Conservation (phyloP, 78 protist genomes). For the Mantamonas sphyraenae region DNA sequence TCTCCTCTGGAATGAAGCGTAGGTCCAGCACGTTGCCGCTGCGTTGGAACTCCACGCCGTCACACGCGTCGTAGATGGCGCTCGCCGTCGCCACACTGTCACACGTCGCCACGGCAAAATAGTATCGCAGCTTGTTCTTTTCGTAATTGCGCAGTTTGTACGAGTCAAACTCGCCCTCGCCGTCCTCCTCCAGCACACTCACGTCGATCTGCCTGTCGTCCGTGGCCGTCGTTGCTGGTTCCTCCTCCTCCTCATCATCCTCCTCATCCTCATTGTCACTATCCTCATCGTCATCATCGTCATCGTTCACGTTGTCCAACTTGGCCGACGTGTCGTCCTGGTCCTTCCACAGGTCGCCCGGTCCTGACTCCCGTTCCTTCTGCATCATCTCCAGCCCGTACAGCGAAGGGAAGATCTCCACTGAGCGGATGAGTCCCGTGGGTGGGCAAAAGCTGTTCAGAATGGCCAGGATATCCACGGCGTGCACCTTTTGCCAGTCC, state of each 20-base stretch:
- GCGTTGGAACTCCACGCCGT: conserved; percentile 51
- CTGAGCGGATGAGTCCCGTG: conserved; percentile 28
- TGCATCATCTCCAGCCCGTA: conserved; percentile 43
- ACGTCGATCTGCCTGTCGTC: no score
- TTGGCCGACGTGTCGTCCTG: conserved; percentile 28
- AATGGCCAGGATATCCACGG: conserved; percentile 29
- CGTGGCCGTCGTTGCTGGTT: no score
- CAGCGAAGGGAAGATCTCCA: conserved; percentile 50
- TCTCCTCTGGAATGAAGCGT: conserved; percentile 53
- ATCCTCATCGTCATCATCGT: no score
- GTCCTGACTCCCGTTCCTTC: background rate
- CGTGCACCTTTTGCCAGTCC: conserved; percentile 48
- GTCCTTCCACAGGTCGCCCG: background rate
- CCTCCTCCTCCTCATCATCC: no score
- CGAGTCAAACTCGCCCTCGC: conserved; percentile 11
- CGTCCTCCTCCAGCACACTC: conserved; percentile 35
- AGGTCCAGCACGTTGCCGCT: conserved; percentile 47
- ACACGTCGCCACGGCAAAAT: conserved; percentile 63
- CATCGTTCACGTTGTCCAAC: no score
- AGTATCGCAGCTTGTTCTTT: conserved; percentile 41
- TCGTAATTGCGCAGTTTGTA: conserved; percentile 42
- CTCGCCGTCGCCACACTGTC: conserved; percentile 47
- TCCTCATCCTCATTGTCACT: no score
- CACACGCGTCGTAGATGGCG: conserved; percentile 50
- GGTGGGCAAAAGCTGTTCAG: conserved; percentile 44